These are phyloP conservation scores for Volvariella volvacea DNA, from an alignment of 1,284 basidiomycete genomes.

Conservation along the genomic window DNA sequence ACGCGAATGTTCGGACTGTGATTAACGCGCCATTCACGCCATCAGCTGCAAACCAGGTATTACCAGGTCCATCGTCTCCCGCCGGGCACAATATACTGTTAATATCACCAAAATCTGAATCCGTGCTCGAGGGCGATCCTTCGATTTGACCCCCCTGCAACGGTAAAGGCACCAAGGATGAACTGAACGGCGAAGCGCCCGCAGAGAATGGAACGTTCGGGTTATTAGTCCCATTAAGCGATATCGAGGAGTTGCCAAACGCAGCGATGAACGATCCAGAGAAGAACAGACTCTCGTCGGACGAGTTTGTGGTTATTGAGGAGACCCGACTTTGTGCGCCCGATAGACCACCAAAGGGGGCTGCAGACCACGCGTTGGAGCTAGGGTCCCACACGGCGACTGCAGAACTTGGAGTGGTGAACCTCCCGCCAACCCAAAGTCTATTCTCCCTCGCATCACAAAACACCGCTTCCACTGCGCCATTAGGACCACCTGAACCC, in stretches of 20 bases:
- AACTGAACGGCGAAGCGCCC: slow-evolving; percentile 81
- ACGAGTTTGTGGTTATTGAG: slow-evolving; percentile 72
- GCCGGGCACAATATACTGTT: slow-evolving; percentile 79
- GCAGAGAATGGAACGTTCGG: slow-evolving; percentile 70
- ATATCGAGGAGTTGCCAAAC: slow-evolving; percentile 54
- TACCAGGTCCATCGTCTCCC: slow-evolving; percentile 70
- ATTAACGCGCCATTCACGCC: slow-evolving; percentile 64
- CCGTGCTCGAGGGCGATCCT: slow-evolving; percentile 64
- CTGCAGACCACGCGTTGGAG: slow-evolving; percentile 61
- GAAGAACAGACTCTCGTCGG: slow-evolving; percentile 76
- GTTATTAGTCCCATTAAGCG: slow-evolving; percentile 60
- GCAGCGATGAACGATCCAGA: slow-evolving; percentile 80
- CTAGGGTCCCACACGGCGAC: slow-evolving; percentile 78
- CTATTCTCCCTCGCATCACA: slow-evolving; percentile 71
- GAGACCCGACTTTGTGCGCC: slow-evolving; percentile 66
- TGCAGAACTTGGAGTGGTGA: slow-evolving; percentile 63
- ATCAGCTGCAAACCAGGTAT: slow-evolving; percentile 82
- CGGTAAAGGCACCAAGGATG: slow-evolving; percentile 85
- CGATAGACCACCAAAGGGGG: slow-evolving; percentile 79
- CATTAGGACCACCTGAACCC: slow-evolving; percentile 60
- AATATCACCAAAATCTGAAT: slow-evolving; percentile 64
- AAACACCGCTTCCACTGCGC: slow-evolving; percentile 68
- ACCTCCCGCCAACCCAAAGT: slow-evolving; percentile 85
- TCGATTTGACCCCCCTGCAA: slow-evolving; percentile 60
- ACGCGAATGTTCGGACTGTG: slow-evolving; percentile 70